Percentiles rank a stretch among this genome's conserved stretches.
Conservation (phyloP, 2,329 filamentous ascomycete genomes). For the Calonectria multiphialidica region DNA sequence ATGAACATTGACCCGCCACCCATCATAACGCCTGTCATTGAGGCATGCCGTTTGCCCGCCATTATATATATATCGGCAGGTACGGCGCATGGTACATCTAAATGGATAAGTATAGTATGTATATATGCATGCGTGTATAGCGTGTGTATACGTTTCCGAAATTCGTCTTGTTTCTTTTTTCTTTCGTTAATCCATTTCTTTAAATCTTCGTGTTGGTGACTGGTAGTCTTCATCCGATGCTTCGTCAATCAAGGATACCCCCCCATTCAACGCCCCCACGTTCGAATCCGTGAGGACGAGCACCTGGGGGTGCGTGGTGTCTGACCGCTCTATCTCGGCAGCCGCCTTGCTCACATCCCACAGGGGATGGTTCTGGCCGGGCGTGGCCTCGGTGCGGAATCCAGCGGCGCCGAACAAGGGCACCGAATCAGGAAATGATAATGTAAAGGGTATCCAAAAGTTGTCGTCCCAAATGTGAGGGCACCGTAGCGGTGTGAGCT, state of each 20-base stretch:
- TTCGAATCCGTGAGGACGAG: neutral
- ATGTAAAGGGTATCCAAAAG: slow-evolving; percentile 49
- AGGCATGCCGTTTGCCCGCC: slow-evolving; percentile 9
- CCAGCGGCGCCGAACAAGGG: slow-evolving; percentile 47
- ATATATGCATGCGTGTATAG: neutral
- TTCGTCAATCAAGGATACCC: neutral
- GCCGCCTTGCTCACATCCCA: neutral
- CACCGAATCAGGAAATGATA: slow-evolving; percentile 43
- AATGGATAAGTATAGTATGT: neutral
- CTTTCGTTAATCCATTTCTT: neutral
- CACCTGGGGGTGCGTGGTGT: neutral
- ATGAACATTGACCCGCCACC: neutral
- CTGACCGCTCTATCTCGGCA: neutral
- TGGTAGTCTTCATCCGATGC: neutral
- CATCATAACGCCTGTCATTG: slow-evolving; percentile 1
- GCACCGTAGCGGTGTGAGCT: slow-evolving; percentile 30
- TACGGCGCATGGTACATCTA: neutral
- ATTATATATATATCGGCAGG: neutral
- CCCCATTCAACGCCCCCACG: neutral
- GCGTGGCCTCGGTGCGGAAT: slow-evolving; percentile 25
- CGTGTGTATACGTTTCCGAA: neutral
- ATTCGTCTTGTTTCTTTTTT: neutral
- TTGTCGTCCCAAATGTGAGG: slow-evolving; percentile 38
- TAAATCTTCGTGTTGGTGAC: neutral
- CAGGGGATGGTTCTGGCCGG: neutral